Conservation (phyloP, 2,329 filamentous ascomycete species). For the Paramyrothecium roridum region DNA sequence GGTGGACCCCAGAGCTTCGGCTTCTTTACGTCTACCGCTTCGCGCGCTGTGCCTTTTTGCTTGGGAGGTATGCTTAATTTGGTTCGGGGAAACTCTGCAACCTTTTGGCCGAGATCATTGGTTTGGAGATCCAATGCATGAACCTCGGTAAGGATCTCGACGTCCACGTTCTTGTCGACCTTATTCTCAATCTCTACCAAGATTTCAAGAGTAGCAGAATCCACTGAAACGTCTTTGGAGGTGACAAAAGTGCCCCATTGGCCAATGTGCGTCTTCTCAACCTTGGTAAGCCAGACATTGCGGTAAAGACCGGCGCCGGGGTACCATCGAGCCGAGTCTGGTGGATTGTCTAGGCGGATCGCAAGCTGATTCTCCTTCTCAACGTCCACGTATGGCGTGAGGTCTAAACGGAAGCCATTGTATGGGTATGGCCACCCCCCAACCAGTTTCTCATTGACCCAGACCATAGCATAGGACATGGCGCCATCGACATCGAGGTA, state of each 20-base stretch:
- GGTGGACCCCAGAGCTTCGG: conserved; percentile 46
- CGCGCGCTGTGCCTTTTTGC: conserved; percentile 27
- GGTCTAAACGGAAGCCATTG: conserved; percentile 46
- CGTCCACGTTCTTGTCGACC: conserved; percentile 19
- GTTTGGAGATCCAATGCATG: conserved; percentile 30
- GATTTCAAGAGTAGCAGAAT: conserved; percentile 41
- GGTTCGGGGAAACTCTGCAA: conserved; percentile 28
- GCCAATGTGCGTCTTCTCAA: conserved; percentile 40
- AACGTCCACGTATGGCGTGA: conserved; percentile 37
- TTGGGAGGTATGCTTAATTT: conserved; percentile 25
- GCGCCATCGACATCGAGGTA: conserved; percentile 49
- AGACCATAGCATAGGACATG: conserved; percentile 49
- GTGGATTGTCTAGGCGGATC: conserved; percentile 47
- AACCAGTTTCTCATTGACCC: conserved; percentile 46
- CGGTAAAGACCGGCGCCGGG: conserved; percentile 52
- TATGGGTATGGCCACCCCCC: conserved; percentile 52
- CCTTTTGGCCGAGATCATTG: conserved; percentile 19
- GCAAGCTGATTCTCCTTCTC: conserved; percentile 40
- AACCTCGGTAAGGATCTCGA: conserved; percentile 38
- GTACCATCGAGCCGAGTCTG: conserved; percentile 50
- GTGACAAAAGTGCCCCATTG: conserved; percentile 49
- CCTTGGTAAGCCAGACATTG: conserved; percentile 51
- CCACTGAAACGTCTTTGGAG: conserved; percentile 37
- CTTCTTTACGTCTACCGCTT: conserved; percentile 21
- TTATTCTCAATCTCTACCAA: conserved; percentile 44